Evolutionary conservation across 2,329 filamentous ascomycete species (phyloP), one percentile per base, ranked within the genome.

Genomic region (Talaromyces sp.): DNA sequence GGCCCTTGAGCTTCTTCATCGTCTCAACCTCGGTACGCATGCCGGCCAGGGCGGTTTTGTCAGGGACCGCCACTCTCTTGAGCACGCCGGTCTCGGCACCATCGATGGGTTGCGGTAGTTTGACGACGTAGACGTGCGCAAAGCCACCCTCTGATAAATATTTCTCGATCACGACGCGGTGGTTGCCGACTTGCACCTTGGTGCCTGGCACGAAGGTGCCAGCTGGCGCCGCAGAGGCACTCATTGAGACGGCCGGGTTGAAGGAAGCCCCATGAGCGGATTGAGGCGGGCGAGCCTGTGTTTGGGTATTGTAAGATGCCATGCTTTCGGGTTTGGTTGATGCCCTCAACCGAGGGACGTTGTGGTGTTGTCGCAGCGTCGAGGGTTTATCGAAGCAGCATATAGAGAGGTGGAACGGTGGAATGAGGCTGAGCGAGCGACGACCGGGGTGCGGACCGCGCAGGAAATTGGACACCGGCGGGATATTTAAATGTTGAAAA

Each of bases 21-120:
- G 94, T 99, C 80, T 99, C 94, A 68, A 99, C 94, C 81, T 99
- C 94, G 66, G 88, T 97, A 75, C 94, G 88, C 94, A 99, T 97
- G 75, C 90, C 92, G 64, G 91, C 90, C 77, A 99, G 81, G 61
- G 93, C 86, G 65, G 96, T 90, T 82, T 96, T 97, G 77, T 99
- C 94, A 32, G 94, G 92, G 57, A 97, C 94, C 38, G 94, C 94
- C 61, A 99, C 94, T 71, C 94, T 84, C 82, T 99, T 97, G 70
- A 97, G 81, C 54, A 97, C 92, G 12, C 91, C 92, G 68, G 86
- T 81, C 68, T 95, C 89, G 65, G 89, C 88, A 64, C 90, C 89
- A 73, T 90, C 85, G 70, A 92, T 80, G 60, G 90, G 83, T 66
- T 88, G 84, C 35, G 91, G 87, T 62, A 97, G 81, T 74, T 90